Evolutionary conservation across 306 rosid genomes (phyloP).

Genomic region (Purshia tridentata): DNA sequence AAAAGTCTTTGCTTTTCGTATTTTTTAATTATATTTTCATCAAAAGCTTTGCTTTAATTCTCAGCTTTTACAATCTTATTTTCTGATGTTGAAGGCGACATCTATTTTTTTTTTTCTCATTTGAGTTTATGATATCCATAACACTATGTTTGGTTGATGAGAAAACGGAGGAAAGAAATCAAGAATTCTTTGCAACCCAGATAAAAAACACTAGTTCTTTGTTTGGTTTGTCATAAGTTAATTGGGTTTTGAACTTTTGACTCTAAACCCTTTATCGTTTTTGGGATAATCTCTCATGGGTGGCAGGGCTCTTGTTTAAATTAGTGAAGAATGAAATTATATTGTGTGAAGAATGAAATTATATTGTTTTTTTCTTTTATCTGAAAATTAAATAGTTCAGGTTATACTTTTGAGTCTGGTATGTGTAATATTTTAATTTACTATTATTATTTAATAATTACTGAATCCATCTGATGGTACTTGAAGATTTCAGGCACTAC

Average conservation of each 20-base stretch:
- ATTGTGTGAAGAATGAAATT: too few species aligned
- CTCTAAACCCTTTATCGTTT: too few species aligned
- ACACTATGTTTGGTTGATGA: not conserved
- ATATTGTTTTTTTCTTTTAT: too few species aligned
- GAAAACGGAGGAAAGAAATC: not conserved
- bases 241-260: not conserved
- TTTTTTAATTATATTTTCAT: too few species aligned
- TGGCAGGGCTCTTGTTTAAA: too few species aligned
- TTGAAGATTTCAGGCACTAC: slow-evolving; percentile 10
- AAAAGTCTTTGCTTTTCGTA: not conserved
- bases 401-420: too few species aligned
- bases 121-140: not conserved
- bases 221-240: not conserved
- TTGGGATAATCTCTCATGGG: too few species aligned
- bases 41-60: not conserved
- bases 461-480: not conserved
- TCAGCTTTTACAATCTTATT: not conserved
- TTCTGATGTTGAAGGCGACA: not conserved
- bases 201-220: too few species aligned
- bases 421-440: too few species aligned
- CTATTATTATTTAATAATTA: too few species aligned
- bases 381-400: too few species aligned
- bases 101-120: not conserved
- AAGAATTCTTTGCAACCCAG: not conserved
- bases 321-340: too few species aligned